A percentile compares a stretch with the other conserved stretches of the same genome.
These are phyloP conservation scores for Stentor coeruleus DNA, from an alignment of 73 alveolate genomes.

Conservation along the genomic window DNA sequence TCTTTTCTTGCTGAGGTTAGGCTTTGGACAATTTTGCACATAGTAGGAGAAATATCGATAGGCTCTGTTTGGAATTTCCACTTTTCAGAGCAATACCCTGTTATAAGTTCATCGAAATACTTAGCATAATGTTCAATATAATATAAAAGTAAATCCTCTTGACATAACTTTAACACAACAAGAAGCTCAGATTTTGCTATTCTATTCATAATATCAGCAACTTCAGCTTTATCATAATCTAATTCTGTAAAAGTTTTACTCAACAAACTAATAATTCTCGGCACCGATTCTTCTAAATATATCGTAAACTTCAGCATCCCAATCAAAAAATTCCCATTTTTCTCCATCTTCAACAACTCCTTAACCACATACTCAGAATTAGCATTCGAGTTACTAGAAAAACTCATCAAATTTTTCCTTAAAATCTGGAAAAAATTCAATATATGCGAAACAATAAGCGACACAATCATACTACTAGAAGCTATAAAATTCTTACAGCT, in stretches of 20 bases:
- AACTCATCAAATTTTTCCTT: background rate
- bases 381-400: constrained; percentile 9
- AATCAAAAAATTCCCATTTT: constrained; percentile 16
- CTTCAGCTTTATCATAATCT: background rate
- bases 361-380: background rate
- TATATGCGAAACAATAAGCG: constrained; percentile 23
- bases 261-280: background rate
- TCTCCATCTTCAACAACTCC: background rate
- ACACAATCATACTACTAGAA: constrained; percentile 21
- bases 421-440: constrained; percentile 15
- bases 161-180: background rate
- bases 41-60: background rate
- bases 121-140: constrained; percentile 13
- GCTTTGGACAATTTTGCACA: background rate
- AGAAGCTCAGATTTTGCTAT: constrained; percentile 12
- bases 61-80: background rate
- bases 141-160: background rate
- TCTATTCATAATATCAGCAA: background rate
- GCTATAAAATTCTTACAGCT: background rate
- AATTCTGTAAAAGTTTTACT: background rate
- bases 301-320: constrained; percentile 15
- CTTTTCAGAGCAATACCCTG: background rate
- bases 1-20: background rate
- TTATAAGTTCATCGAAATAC: background rate
- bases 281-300: constrained; percentile 19